Evolutionary conservation across 371 early-diverging fungal genomes (phyloP), one percentile per base, ranked within the genome.

Genomic region (Actinomucor elegans): DNA sequence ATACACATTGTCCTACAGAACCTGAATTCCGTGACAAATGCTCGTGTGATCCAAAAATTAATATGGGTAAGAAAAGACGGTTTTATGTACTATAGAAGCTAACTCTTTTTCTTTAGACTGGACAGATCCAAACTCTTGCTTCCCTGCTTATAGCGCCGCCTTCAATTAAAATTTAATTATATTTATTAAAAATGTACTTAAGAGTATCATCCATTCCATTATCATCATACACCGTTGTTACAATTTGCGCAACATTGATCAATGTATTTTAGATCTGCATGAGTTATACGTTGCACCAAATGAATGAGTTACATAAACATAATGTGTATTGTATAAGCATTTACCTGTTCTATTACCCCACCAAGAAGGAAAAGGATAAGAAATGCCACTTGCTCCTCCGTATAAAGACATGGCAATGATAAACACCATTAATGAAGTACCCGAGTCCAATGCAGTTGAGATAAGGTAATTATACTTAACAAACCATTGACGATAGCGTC

Each of bases 1-100:
- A 88, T 57, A 75, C 71, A 2, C 88, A 89, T 52, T 93, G 93
- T 54, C 87, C 89, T 11, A 71, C 64, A 38, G 80, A 75, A 42
- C 81, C 74, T 20, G 72, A 72, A 26, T 66, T 71, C 20, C 74
- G 78, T n/a, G 60, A 69, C 40, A 83, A 83, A 31, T 86, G 85
- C 35, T 59, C 66, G 7, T 84, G 85, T 43, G 64, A 82, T 52
- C 81, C 82, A 14, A 59, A 51, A 1, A 59, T 66, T 4, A 81
- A 75, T 55, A 63, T 78, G 57, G 83, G 83, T 80, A 78, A 66
- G 10, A 12, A 17, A 35, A n/a, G 1, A 21, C 17, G 4, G 8
- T 21, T 1, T 26, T 15, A 18, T 28, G 18, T 31, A 20, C 11
- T 29, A 34, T 17, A 20, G 26, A n/a, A 27, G 14, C 1, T 11